A percentile compares a stretch with the other conserved stretches of the same genome.
Evolutionary conservation across 169 alveolate species (phyloP).

Genomic region (Babesia bigemina): DNA sequence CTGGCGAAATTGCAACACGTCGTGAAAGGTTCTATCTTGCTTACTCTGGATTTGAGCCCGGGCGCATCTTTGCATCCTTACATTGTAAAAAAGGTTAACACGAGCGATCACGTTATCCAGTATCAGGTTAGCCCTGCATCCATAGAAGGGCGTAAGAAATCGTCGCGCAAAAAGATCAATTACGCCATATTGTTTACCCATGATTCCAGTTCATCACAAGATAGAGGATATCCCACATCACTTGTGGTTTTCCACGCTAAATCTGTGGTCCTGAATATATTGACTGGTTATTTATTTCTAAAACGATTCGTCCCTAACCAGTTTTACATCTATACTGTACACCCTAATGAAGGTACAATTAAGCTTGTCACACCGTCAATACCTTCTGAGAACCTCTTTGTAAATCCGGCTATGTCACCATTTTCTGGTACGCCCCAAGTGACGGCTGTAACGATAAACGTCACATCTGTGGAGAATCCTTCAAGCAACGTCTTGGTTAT

Average conservation of each 20-base stretch:
- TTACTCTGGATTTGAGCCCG: not conserved
- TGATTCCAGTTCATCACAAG: not conserved
- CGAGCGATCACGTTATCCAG: not conserved
- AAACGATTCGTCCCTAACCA: too few relatives aligned
- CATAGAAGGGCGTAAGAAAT: not conserved
- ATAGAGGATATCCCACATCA: not conserved
- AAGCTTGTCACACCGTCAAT: not conserved
- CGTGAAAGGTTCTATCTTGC: slow-evolving; percentile 1
- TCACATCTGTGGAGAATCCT: too few relatives aligned
- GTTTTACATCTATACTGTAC: not conserved
- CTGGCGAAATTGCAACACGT: not conserved
- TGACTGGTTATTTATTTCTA: too few relatives aligned
- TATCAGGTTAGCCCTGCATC: not conserved
- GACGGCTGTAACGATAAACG: too few relatives aligned
- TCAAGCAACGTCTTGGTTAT: not conserved
- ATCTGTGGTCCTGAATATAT: too few relatives aligned
- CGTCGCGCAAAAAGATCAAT: not conserved
- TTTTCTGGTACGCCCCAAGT: too few relatives aligned
- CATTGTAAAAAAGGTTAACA: not conserved
- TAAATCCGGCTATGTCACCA: too few relatives aligned
- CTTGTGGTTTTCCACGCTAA: not conserved
- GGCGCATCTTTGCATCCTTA: slow-evolving; percentile 1
- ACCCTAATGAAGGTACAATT: not conserved
- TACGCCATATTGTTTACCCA: not conserved
- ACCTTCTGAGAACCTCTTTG: not conserved